These are phyloP conservation scores for Metarhizium sp. DNA, from an alignment of 2,329 filamentous ascomycete species.

Conservation along the genomic window DNA sequence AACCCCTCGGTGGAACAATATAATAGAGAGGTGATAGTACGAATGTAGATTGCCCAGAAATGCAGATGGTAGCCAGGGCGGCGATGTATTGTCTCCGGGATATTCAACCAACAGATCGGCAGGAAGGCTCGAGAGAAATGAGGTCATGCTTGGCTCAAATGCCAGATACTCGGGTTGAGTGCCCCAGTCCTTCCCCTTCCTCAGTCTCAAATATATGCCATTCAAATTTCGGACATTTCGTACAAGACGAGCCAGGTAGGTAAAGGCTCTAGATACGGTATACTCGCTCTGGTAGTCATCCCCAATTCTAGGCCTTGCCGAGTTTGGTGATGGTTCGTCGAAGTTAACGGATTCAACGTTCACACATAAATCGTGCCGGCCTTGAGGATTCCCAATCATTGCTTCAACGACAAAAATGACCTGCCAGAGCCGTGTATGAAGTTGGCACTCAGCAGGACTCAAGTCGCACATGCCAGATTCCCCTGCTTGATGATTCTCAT, in stretches of 20 bases:
- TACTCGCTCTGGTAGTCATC: background rate
- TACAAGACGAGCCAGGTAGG: constrained; percentile 66
- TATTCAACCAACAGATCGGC: constrained; percentile 69
- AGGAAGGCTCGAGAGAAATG: constrained; percentile 70
- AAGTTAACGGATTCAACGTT: constrained; percentile 74
- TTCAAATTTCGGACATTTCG: constrained; percentile 71
- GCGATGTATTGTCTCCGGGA: constrained; percentile 60
- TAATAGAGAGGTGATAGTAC: constrained; percentile 76
- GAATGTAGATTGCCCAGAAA: constrained; percentile 84
- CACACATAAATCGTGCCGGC: constrained; percentile 70
- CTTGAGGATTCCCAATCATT: constrained; percentile 90
- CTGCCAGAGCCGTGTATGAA: constrained; percentile 86
- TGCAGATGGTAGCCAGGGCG: constrained; percentile 77
- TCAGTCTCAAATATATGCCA: constrained; percentile 62
- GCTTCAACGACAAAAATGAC: constrained; percentile 76
- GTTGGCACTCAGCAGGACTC: constrained; percentile 65
- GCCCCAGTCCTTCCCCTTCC: constrained; percentile 75
- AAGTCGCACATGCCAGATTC: constrained; percentile 52
- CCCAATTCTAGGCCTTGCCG: background rate
- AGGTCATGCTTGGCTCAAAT: constrained; percentile 65
- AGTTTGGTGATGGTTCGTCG: constrained; percentile 21
- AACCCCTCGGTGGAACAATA: constrained; percentile 82
- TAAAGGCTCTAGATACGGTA: background rate
- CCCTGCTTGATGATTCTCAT: constrained; percentile 65
- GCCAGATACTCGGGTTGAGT: constrained; percentile 73